A percentile compares a stretch with the other conserved stretches of the same genome.
Conservation (phyloP, 2,329 filamentous ascomycete genomes). For the Penicillium sp. region DNA sequence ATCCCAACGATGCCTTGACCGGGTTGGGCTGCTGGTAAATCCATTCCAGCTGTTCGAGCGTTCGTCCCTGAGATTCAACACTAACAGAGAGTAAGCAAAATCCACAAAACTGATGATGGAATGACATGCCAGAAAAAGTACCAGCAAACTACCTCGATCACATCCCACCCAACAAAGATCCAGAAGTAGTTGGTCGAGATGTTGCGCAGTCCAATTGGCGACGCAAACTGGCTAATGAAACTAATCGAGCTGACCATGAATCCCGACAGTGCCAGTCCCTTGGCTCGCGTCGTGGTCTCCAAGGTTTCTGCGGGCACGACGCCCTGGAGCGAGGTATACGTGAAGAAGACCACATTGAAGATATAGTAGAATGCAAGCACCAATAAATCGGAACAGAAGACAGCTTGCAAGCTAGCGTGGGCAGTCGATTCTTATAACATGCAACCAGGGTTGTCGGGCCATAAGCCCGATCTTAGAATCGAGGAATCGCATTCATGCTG, state of each 20-base stretch:
- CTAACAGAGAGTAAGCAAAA: constrained; percentile 22
- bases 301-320: constrained; percentile 47
- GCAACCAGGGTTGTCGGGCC: too few species aligned
- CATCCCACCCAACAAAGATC: constrained; percentile 48
- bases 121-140: constrained; percentile 42
- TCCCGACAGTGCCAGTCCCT: constrained; percentile 44
- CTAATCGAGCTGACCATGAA: constrained; percentile 44
- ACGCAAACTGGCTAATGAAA: constrained; percentile 48
- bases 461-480: too few species aligned
- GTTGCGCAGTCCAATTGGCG: constrained; percentile 44
- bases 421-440: too few species aligned
- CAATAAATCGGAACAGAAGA: too few species aligned
- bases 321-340: constrained; percentile 48
- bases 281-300: constrained; percentile 47
- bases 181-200: constrained; percentile 39
- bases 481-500: too few species aligned
- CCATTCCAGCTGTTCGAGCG: constrained; percentile 48
- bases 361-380: constrained; percentile 47
- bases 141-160: constrained; percentile 42
- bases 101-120: too few species aligned
- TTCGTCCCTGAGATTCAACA: constrained; percentile 48
- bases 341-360: constrained; percentile 49
- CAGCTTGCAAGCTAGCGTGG: too few species aligned
- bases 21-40: constrained; percentile 48
- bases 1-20: constrained; percentile 46